Percentiles rank a stretch among this genome's conserved stretches.
Evolutionary conservation across 345 rosid species (phyloP).

Genomic region (Microcos paniculata): DNA sequence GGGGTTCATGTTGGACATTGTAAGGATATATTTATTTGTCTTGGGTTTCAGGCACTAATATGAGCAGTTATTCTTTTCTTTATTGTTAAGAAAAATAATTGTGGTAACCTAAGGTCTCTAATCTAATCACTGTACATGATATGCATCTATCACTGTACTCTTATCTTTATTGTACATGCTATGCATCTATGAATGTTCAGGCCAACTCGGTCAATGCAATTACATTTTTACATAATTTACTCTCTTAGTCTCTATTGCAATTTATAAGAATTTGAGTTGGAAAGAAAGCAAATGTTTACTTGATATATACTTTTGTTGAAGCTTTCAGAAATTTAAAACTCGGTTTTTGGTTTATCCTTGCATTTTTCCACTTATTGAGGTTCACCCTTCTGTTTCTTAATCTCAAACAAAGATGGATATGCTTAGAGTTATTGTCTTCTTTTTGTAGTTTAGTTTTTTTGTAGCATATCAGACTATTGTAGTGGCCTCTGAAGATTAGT

Average conservation of each 20-base stretch:
- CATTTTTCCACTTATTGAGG: neutral
- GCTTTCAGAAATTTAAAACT: neutral
- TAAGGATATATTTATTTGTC: neutral
- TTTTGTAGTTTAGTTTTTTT: neutral
- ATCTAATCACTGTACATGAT: neutral
- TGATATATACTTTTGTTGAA: neutral
- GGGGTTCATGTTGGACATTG: neutral
- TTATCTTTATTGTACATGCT: neutral
- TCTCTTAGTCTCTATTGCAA: neutral
- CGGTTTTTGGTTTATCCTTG: neutral
- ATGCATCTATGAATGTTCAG: neutral
- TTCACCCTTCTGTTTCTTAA: neutral
- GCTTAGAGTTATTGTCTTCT: neutral
- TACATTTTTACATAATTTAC: neutral
- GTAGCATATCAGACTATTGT: neutral
- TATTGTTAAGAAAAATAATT: neutral
- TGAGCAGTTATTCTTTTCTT: neutral
- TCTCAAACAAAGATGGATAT: neutral
- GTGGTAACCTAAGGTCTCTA: neutral
- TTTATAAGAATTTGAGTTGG: neutral
- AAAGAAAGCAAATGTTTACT: no score
- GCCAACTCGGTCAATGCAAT: neutral
- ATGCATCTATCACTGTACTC: neutral
- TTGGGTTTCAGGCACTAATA: neutral
- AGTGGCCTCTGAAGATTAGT: constrained; percentile 1